A percentile compares a stretch with the other conserved stretches of the same genome.
These are phyloP conservation scores for Umbelopsis isabellina DNA, from an alignment of 192 early-diverging fungal genomes.

Conservation along the genomic window DNA sequence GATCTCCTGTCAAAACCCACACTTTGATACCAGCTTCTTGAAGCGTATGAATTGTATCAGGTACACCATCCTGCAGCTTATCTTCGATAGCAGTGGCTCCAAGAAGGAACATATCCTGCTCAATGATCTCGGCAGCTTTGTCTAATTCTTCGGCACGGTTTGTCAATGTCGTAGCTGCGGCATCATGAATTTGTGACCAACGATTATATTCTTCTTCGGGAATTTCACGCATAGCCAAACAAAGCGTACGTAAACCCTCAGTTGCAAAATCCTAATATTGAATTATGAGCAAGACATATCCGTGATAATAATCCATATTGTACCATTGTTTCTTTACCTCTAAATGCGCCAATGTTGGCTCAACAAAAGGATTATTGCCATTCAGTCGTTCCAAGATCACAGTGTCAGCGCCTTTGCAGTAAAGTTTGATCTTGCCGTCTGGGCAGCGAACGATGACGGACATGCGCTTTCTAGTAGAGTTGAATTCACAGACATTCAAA, in stretches of 20 bases:
- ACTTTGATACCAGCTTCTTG: constrained; percentile 95
- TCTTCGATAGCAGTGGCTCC: constrained; percentile 99
- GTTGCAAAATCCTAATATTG: constrained; percentile 80
- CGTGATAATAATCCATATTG: neutral
- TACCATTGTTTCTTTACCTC: constrained; percentile 45
- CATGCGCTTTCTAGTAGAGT: constrained; percentile 99
- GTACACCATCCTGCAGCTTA: constrained; percentile 97
- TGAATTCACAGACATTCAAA: constrained; percentile 97
- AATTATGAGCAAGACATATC: constrained; percentile 12
- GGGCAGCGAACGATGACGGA: constrained; percentile 87
- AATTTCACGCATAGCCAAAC: constrained; percentile 93
- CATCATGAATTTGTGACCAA: constrained; percentile 85
- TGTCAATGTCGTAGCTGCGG: constrained; percentile 86
- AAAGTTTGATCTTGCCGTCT: constrained; percentile 85
- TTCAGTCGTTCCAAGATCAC: constrained; percentile 92
- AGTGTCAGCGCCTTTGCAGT: constrained; percentile 98
- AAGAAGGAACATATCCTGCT: constrained; percentile 87
- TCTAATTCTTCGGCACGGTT: constrained; percentile 89
- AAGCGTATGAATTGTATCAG: constrained; percentile 96
- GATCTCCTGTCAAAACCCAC: constrained; percentile 98
- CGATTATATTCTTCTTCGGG: constrained; percentile 83
- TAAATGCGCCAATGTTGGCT: constrained; percentile 71
- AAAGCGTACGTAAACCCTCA: constrained; percentile 94
- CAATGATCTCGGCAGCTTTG: constrained; percentile 93
- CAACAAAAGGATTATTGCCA: constrained; percentile 71